Base-by-base conservation (phyloP, 2,329 filamentous ascomycete genomes). In the Colletotrichum sp. region DNA sequence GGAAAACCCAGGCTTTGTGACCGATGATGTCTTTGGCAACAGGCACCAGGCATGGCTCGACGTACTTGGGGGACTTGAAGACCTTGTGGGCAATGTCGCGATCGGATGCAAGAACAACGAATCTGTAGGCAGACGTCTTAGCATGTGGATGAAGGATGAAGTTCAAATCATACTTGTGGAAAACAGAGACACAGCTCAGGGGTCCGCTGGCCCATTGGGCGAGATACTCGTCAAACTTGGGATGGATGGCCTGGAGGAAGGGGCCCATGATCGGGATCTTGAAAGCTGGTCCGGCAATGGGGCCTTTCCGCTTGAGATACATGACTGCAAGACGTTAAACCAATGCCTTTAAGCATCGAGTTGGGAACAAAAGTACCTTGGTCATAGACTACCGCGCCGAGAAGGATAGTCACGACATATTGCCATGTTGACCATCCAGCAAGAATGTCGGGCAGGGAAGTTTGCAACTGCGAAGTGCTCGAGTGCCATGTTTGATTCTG, bases 11-110 rank as follows among this genome's bases (percentile, higher is more conserved):
- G 78, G 95, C 94, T 69, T 89, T 91, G 44, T 91, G 91, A 69
- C 94, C 90, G 30, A 96, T 89, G 59, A 96, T 91, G 81, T 95
- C 94, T 82, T 92, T 91, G 9, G 94, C 94, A 71, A 94, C 89
- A 79, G 95, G 94, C 5, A 96, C 94, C 34, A 96, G 90, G 83
- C 94, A 96, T 44, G 95, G 95, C 81, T 95, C 94, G 82, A 94
- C 92, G 79, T 92, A 95, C 30, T 86, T 82, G 7, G 94, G 94
- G 8, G 94, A 95, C 83, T 96, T 96, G 90, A 96, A 95, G 78
- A 95, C 93, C 82, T 95, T 96, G 83, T 94, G 93, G 63, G 94
- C 93, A 83, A 96, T 91, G 84, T 96, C 94, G 80, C 94, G 92
- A 68, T 93, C 93, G 10, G 94, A 94, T 32, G 92, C 94, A 77